These are phyloP conservation scores for Talaromyces sp. DNA, from an alignment of 2,329 filamentous ascomycete species.

Conservation along the genomic window DNA sequence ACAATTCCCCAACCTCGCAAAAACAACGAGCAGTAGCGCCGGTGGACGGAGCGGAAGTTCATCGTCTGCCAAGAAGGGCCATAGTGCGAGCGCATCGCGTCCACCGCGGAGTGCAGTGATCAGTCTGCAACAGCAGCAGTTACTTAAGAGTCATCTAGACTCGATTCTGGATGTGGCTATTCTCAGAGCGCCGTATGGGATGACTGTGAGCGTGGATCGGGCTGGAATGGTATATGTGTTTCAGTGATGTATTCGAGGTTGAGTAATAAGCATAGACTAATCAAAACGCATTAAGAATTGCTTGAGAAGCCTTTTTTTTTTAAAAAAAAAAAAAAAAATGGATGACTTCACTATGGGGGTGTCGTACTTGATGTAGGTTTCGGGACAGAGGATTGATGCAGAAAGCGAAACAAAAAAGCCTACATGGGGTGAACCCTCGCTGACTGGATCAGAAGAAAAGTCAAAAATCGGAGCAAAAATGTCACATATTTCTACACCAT, in stretches of 20 bases:
- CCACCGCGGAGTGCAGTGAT: conserved; percentile 78
- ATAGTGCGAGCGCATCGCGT: conserved; percentile 41
- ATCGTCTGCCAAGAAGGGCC: conserved; percentile 31
- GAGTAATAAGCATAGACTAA: neutral
- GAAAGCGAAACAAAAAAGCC: neutral
- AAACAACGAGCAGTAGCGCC: conserved; percentile 28
- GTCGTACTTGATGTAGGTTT: neutral
- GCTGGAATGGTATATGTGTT: conserved; percentile 87
- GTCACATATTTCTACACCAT: neutral
- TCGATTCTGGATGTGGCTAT: conserved; percentile 83
- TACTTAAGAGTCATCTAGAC: conserved; percentile 84
- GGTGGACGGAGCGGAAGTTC: conserved; percentile 22
- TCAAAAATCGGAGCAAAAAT: neutral
- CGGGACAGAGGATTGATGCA: neutral
- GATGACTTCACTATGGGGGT: no score
- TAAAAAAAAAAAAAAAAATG: neutral
- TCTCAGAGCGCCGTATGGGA: conserved; percentile 83
- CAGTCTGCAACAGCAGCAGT: conserved; percentile 78
- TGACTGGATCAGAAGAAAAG: neutral
- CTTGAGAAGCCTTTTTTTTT: no score
- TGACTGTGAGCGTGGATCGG: conserved; percentile 87
- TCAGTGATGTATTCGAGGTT: conserved; percentile 41
- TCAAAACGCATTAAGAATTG: neutral
- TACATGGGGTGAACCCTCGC: neutral
- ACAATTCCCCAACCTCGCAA: conserved; percentile 47